Evolutionary conservation across 148 eudicot genomes (phyloP).

Genomic region (Hydrangea macrophylla): DNA sequence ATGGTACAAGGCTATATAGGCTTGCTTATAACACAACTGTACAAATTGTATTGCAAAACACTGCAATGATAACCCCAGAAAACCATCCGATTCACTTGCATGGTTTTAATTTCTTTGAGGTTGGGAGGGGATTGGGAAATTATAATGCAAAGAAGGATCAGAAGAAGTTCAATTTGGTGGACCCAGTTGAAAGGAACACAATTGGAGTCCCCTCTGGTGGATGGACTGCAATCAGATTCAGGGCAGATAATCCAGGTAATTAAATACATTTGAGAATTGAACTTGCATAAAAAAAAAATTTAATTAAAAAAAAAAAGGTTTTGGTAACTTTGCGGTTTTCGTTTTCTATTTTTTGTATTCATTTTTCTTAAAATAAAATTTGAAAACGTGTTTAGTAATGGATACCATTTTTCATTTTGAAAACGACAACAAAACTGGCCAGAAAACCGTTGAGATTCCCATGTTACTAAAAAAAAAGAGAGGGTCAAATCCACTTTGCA

Average conservation of each 20-base stretch:
- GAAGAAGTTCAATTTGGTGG: conserved; percentile 46
- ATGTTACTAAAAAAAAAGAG: no score
- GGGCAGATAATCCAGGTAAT: conserved; percentile 61
- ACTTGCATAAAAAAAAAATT: no score
- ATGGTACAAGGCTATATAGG: conserved; percentile 46
- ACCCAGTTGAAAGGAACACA: conserved; percentile 54
- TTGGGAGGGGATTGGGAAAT: conserved; percentile 50
- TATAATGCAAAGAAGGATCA: conserved; percentile 35
- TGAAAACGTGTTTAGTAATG: no score
- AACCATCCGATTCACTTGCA: conserved; percentile 55
- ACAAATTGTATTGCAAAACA: conserved; percentile 49
- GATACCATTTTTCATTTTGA: no score
- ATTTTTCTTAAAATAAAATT: no score
- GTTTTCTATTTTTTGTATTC: no score
- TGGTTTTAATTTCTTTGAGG: conserved; percentile 49
- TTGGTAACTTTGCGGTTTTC: no score
- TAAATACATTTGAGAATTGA: no score
- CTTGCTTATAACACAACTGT: conserved; percentile 43
- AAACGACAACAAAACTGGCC: no score
- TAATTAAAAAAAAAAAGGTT: no score
- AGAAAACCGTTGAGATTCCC: no score
- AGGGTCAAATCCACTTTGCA: no score
- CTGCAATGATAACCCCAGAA: conserved; percentile 42
- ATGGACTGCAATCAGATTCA: conserved; percentile 51
- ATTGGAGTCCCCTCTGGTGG: conserved; percentile 47